Evolutionary conservation across 495 filamentous ascomycete species (phyloP), one percentile per base, ranked within the genome.

Genomic region (Aspergillus nanangensis): DNA sequence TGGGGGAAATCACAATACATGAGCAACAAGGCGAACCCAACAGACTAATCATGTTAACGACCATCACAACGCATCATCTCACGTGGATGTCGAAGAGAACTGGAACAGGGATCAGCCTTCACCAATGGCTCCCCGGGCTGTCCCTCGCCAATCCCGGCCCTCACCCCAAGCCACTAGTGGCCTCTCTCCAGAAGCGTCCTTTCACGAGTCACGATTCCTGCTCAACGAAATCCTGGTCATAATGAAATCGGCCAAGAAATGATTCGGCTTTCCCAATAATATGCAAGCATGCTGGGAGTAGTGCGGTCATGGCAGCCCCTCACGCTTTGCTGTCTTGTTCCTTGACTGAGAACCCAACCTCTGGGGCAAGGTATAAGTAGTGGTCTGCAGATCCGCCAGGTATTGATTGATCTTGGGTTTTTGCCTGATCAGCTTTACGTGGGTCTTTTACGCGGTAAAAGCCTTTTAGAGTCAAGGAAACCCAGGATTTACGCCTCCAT

Each of bases 181-280:
- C 41, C 40, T 41, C 17, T 23, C 11, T 17, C 22, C 18, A 9
- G 32, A 21, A 14, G 25, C 25, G 4, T 18, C 10, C 38, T 13
- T 14, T 5, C 9, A 42, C 15, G 13, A 33, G 31, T 42, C 40
- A 31, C 10, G 44, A 45, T n/a, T n/a, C n/a, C n/a, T n/a, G n/a
- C n/a, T n/a, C n/a, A n/a, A n/a, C n/a, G n/a, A n/a, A n/a, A n/a
- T n/a, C n/a, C n/a, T n/a, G n/a, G n/a, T n/a, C n/a, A n/a, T 13
- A 24, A 49, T 45, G 51, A 44, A 42, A 55, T 47, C 34, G 25
- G 52, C 47, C 52, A 55, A 55, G 47, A 50, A 51, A 40, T 18
- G 41, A 45, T 41, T 39, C 40, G 33, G 43, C 36, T 21, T 50
- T 20, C 23, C 24, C 29, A 41, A 45, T 24, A 14, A 41, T 24